Percentiles rank a stretch among this genome's conserved stretches.
Conservation (phyloP, 2,329 filamentous ascomycete genomes). For the Aspergillus texensis region DNA sequence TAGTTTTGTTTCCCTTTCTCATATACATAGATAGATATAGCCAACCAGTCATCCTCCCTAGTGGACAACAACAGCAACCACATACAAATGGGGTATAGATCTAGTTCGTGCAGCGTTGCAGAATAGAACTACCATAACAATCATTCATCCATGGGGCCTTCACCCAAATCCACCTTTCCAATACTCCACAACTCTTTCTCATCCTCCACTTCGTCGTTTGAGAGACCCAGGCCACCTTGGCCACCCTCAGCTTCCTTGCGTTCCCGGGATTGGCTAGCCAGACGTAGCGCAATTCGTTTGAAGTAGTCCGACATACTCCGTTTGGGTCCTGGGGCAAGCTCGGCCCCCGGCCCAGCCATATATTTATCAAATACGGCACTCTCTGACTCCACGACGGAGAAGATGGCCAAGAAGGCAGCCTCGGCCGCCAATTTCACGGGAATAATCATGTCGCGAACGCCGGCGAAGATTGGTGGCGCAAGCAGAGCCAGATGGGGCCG, state of each 20-base stretch:
- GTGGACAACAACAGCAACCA: neutral
- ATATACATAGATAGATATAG: neutral
- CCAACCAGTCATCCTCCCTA: neutral
- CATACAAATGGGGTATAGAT: conserved; percentile 29
- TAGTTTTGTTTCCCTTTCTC: neutral
- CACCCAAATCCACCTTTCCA: conserved; percentile 81
- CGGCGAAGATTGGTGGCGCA: conserved; percentile 82
- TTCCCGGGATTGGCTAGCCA: conserved; percentile 86
- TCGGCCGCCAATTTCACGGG: conserved; percentile 95
- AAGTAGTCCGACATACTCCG: conserved; percentile 96
- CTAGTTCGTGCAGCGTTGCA: conserved; percentile 20
- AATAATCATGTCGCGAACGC: conserved; percentile 87
- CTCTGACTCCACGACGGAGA: conserved; percentile 87
- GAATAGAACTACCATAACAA: conserved; percentile 19
- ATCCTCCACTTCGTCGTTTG: conserved; percentile 90
- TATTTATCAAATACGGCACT: conserved; percentile 87
- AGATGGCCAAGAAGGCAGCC: conserved; percentile 88
- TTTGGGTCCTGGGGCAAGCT: conserved; percentile 72
- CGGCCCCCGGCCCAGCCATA: conserved; percentile 68
- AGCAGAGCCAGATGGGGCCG: conserved; percentile 79
- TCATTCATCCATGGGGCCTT: conserved; percentile 48
- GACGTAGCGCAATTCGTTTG: conserved; percentile 81
- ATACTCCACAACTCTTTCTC: conserved; percentile 96
- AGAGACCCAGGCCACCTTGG: conserved; percentile 79
- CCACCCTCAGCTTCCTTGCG: conserved; percentile 90